phyloP scores from a whole-genome alignment of 2,329 filamentous ascomycete genomes.

The Emmonsiellopsis sp. region DNA sequence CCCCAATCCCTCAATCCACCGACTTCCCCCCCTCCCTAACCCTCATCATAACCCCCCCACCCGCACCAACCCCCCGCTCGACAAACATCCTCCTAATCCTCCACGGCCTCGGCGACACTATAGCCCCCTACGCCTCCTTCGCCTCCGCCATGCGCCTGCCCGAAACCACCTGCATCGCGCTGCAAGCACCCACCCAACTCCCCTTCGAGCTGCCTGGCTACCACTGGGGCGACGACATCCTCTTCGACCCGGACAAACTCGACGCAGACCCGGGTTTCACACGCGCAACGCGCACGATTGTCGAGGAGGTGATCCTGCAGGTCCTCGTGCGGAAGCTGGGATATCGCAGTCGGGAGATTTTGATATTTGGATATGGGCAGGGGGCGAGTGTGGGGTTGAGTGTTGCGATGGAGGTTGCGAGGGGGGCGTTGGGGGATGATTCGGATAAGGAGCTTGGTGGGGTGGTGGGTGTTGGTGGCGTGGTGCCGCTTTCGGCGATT shows the following conservation, averaged over 20 bases:
- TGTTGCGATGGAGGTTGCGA: constrained; percentile 39
- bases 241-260: constrained; percentile 47
- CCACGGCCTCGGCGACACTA: constrained; percentile 74
- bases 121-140: constrained; percentile 59
- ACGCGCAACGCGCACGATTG: constrained; percentile 39
- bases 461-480: constrained; percentile 36
- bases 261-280: constrained; percentile 56
- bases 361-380: constrained; percentile 60
- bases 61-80: constrained; percentile 42
- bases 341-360: constrained; percentile 51
- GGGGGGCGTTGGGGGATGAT: constrained; percentile 6
- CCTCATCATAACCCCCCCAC: constrained; percentile 25
- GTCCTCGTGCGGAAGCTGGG: constrained; percentile 49
- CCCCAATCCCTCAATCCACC: constrained; percentile 25
- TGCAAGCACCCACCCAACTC: constrained; percentile 62
- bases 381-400: constrained; percentile 56
- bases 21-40: constrained; percentile 40
- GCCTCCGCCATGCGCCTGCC: constrained; percentile 62
- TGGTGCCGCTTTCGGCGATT: constrained; percentile 28
- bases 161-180: constrained; percentile 64
- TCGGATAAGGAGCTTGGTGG: constrained; percentile 25
- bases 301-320: constrained; percentile 43
- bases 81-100: constrained; percentile 72
- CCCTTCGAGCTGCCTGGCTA: constrained; percentile 60
- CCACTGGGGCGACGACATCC: constrained; percentile 62